These are phyloP conservation scores for Sclerotinia spermophila DNA, from an alignment of 2,329 filamentous ascomycete species.

Conservation along the genomic window DNA sequence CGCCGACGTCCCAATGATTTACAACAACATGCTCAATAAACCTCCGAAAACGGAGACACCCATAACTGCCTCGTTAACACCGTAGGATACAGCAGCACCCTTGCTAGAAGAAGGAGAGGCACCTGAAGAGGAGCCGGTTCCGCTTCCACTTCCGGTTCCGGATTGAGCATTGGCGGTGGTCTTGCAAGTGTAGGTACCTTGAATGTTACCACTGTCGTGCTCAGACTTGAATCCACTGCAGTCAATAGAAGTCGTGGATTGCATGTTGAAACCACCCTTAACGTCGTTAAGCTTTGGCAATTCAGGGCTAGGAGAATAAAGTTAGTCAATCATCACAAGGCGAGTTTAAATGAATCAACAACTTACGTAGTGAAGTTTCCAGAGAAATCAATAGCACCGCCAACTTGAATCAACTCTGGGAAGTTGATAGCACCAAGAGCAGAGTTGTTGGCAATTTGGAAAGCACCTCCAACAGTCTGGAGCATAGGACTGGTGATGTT, in stretches of 20 bases:
- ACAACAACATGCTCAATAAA: constrained; percentile 45
- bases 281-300: constrained; percentile 67
- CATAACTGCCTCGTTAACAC: constrained; percentile 39
- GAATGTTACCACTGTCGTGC: constrained; percentile 41
- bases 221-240: constrained; percentile 32
- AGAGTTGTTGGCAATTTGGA: constrained; percentile 90
- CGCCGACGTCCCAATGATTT: constrained; percentile 38
- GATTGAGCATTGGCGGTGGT: constrained; percentile 25
- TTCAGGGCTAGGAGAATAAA: constrained; percentile 54
- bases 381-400: constrained; percentile 78
- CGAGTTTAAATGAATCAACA: background rate
- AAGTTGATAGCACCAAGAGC: constrained; percentile 59
- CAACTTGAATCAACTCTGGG: constrained; percentile 62
- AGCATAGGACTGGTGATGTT: constrained; percentile 76
- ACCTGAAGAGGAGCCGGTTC: constrained; percentile 25
- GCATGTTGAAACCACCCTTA: constrained; percentile 66
- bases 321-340: constrained; percentile 27
- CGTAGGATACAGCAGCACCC: constrained; percentile 40
- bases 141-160: constrained; percentile 37
- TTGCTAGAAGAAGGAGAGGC: constrained; percentile 36
- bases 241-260: constrained; percentile 31
- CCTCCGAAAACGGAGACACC: constrained; percentile 45
- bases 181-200: constrained; percentile 46
- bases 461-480: constrained; percentile 67
- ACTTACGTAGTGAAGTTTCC: constrained; percentile 82